These are phyloP conservation scores for Hymenoscyphus fraxineus DNA, from an alignment of 2,329 filamentous ascomycete genomes.

Conservation along the genomic window DNA sequence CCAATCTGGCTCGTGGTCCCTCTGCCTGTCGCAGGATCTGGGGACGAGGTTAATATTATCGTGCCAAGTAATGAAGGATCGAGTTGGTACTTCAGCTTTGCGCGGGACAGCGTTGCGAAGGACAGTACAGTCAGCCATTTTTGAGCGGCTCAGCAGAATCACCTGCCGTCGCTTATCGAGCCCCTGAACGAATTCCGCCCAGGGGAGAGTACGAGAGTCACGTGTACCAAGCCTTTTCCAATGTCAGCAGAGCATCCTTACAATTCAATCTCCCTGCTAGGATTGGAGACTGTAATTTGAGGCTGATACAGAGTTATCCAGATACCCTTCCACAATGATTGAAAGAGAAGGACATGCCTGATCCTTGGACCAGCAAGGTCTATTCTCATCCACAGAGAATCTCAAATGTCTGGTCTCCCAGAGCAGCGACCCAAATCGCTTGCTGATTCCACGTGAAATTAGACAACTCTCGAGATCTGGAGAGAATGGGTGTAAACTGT, in stretches of 20 bases:
- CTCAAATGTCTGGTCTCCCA: not conserved
- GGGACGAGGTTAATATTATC: not conserved
- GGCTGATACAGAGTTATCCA: not conserved
- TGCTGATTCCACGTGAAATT: not conserved
- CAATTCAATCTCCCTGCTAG: not conserved
- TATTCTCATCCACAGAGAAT: not conserved
- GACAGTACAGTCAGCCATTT: not conserved
- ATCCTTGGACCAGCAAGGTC: constrained; percentile 1
- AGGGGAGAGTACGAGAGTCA: no score
- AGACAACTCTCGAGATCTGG: not conserved
- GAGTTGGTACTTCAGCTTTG: not conserved
- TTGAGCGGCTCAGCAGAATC: not conserved
- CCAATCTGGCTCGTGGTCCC: not conserved
- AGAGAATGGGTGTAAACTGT: not conserved
- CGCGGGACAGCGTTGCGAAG: not conserved
- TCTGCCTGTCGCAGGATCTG: not conserved
- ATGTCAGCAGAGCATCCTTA: not conserved
- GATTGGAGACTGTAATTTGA: not conserved
- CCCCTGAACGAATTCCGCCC: not conserved
- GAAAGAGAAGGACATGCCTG: not conserved
- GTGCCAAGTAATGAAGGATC: constrained; percentile 1
- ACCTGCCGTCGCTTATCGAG: not conserved
- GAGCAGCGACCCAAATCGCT: not conserved
- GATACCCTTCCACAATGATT: not conserved
- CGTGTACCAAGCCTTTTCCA: no score